Evolutionary conservation across 257 asterid species (phyloP).

Genomic region (Pogostemon cablin): DNA sequence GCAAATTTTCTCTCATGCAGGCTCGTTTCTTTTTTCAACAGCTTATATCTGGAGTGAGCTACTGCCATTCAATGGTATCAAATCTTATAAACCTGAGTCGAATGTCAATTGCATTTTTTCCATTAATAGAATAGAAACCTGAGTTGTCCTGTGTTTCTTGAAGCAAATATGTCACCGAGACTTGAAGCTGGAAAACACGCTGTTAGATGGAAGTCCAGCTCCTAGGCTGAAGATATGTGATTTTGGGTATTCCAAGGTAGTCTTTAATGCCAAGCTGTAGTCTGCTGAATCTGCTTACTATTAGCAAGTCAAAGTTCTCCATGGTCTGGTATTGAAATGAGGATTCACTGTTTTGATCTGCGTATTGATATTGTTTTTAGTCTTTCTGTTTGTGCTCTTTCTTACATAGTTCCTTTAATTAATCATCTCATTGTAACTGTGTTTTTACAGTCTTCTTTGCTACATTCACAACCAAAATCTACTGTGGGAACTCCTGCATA

Average conservation of each 20-base stretch:
- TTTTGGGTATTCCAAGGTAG: slow-evolving; percentile 48
- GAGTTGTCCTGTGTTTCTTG: slow-evolving; percentile 17
- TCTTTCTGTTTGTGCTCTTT: slow-evolving; percentile 1
- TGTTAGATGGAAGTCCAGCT: slow-evolving; percentile 47
- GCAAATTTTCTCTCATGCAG: slow-evolving; percentile 37
- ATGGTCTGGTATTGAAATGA: slow-evolving; percentile 1
- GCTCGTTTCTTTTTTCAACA: slow-evolving; percentile 67
- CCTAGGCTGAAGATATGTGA: slow-evolving; percentile 48
- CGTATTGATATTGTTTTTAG: neutral
- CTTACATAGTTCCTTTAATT: slow-evolving; percentile 6
- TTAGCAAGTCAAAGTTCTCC: slow-evolving; percentile 1
- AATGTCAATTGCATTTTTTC: slow-evolving; percentile 8
- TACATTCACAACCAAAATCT: slow-evolving; percentile 90
- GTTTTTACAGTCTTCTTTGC: slow-evolving; percentile 66
- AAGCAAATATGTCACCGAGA: slow-evolving; percentile 47
- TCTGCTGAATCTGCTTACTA: neutral
- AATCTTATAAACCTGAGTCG: neutral
- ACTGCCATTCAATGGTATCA: slow-evolving; percentile 43
- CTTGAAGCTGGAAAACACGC: slow-evolving; percentile 48
- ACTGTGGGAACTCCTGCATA: slow-evolving; percentile 92
- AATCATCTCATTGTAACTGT: slow-evolving; percentile 27
- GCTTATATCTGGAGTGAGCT: slow-evolving; percentile 47
- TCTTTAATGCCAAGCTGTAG: neutral
- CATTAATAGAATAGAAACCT: slow-evolving; percentile 14
- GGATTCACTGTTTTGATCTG: slow-evolving; percentile 4